Conservation (phyloP, 1,284 basidiomycete species). For the Phlebopus sp. region DNA sequence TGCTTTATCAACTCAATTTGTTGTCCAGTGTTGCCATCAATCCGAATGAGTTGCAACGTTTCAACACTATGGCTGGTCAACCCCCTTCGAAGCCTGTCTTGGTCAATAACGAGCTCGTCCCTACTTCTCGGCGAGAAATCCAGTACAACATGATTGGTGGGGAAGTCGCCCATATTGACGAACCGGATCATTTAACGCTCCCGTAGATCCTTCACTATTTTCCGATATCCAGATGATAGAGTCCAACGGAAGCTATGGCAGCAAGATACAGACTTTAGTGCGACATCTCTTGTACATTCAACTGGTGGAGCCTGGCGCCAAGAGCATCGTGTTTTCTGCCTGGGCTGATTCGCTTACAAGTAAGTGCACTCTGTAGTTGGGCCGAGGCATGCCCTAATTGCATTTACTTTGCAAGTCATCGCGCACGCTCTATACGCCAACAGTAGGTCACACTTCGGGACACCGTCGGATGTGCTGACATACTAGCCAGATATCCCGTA, state of each 20-base stretch:
- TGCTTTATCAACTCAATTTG: neutral
- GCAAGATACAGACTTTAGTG: conserved; percentile 72
- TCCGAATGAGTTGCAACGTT: conserved; percentile 54
- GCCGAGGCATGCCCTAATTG: neutral
- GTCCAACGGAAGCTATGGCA: conserved; percentile 68
- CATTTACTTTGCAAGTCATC: conserved; percentile 47
- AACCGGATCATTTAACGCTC: neutral
- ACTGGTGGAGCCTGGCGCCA: conserved; percentile 59
- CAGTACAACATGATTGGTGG: conserved; percentile 61
- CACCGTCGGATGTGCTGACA: conserved; percentile 1
- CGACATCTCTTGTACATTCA: conserved; percentile 68
- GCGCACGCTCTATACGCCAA: conserved; percentile 62
- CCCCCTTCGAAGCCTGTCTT: conserved; percentile 30
- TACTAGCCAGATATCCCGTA: conserved; percentile 49
- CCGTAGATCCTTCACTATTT: conserved; percentile 43
- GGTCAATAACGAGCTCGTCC: conserved; percentile 43
- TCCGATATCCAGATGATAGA: conserved; percentile 59
- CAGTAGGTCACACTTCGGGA: conserved; percentile 32
- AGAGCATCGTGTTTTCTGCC: conserved; percentile 80
- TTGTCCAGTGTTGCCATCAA: conserved; percentile 50
- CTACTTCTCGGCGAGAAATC: conserved; percentile 56
- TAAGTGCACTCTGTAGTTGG: conserved; percentile 36
- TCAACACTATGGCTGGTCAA: conserved; percentile 45
- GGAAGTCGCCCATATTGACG: conserved; percentile 3
- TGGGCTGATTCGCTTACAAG: conserved; percentile 78